Base-by-base conservation (phyloP, 257 asterid genomes). In the Nicotiana benthamiana region DNA sequence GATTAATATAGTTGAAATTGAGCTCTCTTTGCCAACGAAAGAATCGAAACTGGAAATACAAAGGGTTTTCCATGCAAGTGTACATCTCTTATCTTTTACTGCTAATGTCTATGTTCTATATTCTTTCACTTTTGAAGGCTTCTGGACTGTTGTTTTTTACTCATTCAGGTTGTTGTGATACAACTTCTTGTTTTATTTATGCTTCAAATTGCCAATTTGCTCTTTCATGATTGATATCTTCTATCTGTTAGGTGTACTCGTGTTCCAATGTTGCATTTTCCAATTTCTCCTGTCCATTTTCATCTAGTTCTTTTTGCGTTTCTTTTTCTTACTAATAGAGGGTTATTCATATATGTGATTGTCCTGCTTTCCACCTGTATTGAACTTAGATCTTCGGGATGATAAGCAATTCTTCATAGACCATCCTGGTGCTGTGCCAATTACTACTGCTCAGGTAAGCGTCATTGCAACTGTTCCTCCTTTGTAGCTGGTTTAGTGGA, bases 361-460 rank as follows among this genome's bases (percentile, higher is more conserved):
- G 59, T 43, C 34, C 61, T 17, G 64, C 40, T 79, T 62, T 62
- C 61, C 82, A 10, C 13, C 18, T 79, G 75, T 54, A 79, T 46
- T 79, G 75, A 4, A 62, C 40, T 80, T 82, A 87, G 89, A 87
- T 82, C 89, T 84, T 72, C 87, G 88, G 80, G 89, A 87, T 82
- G 89, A 87, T 51, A 87, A 84, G 82, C 88, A 84, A 64, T 87
- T 87, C 59, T 84, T 78, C n/a, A 52, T 80, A 13, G 88, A 87
- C 77, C 89, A 87, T 85, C 89, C 89, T 65, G 88, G 88, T 80
- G 88, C 90, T 0, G 83, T 87, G 68, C 88, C 90, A 77, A 87
- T 87, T 80, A 72, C 90, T 59, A 83, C 90, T 15, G 86, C 82
- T 82, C 90, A 87, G 88, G 90, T 84, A 79, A 48, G 78, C 40